phyloP scores from a whole-genome alignment of 768 basidiomycete species.

The Pulveroboletus sp. region DNA sequence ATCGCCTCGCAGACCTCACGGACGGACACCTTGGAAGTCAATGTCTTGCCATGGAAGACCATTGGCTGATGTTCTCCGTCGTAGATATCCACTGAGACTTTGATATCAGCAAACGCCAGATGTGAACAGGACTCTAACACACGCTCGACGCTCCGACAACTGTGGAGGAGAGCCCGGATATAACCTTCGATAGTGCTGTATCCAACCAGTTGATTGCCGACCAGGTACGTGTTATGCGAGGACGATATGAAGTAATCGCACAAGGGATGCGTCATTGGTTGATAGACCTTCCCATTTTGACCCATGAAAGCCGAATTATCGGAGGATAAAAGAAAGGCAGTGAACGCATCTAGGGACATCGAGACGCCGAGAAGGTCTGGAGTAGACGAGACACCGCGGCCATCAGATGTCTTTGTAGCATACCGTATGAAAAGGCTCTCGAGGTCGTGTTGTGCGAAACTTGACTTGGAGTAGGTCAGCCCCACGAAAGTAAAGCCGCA shows the following conservation, averaged over 20 bases:
- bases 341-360: constrained; percentile 61
- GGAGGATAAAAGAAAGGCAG: constrained; percentile 71
- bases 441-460: constrained; percentile 32
- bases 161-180: constrained; percentile 82
- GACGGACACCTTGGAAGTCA: constrained; percentile 78
- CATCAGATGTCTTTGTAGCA: constrained; percentile 11
- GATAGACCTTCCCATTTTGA: constrained; percentile 50
- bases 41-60: constrained; percentile 85
- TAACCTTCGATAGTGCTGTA: constrained; percentile 90
- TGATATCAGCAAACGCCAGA: neutral
- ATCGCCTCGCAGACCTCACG: constrained; percentile 82
- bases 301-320: constrained; percentile 65
- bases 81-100: constrained; percentile 75
- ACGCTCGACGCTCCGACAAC: constrained; percentile 94
- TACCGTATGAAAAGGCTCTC: constrained; percentile 36
- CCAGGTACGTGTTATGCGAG: constrained; percentile 90
- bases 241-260: constrained; percentile 86
- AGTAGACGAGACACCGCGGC: neutral
- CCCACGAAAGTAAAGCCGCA: neutral
- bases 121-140: constrained; percentile 28
- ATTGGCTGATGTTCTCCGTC: constrained; percentile 83
- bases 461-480: constrained; percentile 30
- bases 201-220: constrained; percentile 83
- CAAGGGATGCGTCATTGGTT: constrained; percentile 87
- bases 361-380: constrained; percentile 9